Percentiles rank a stretch among this genome's conserved stretches.
Conservation (phyloP, 2,329 filamentous ascomycete genomes). For the Onygenales sp. region DNA sequence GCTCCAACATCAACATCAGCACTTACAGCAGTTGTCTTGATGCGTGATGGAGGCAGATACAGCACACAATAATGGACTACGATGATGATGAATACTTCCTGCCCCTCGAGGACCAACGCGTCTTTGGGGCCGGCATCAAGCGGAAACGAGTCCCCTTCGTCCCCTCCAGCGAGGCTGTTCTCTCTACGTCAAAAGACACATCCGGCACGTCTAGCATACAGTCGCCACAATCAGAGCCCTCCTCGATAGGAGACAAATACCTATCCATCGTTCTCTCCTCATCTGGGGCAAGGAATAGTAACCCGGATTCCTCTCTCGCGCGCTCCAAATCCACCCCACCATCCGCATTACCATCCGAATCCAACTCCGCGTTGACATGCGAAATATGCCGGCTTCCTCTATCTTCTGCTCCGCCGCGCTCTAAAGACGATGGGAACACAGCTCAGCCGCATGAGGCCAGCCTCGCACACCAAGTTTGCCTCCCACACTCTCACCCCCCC, state of each 20-base stretch:
- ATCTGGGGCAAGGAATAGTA: background rate
- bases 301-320: background rate
- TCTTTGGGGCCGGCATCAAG: slow-evolving; percentile 55
- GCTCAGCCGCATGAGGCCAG: slow-evolving; percentile 38
- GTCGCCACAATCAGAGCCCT: slow-evolving; percentile 11
- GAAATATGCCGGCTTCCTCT: slow-evolving; percentile 52
- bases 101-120: slow-evolving; percentile 49
- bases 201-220: slow-evolving; percentile 17
- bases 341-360: background rate
- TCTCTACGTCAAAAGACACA: slow-evolving; percentile 11
- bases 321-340: background rate
- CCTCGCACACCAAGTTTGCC: slow-evolving; percentile 47
- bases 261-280: slow-evolving; percentile 37
- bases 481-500: slow-evolving; percentile 48
- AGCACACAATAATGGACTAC: slow-evolving; percentile 16
- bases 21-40: background rate
- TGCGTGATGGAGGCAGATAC: background rate
- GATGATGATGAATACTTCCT: slow-evolving; percentile 48
- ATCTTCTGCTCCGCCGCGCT: slow-evolving; percentile 15
- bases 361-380: slow-evolving; percentile 31
- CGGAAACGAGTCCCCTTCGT: slow-evolving; percentile 54
- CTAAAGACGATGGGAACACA: background rate
- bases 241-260: slow-evolving; percentile 32
- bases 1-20: background rate
- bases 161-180: slow-evolving; percentile 33